Base-by-base conservation (phyloP, 2,329 filamentous ascomycete genomes). In the Aureobasidium sp. region DNA sequence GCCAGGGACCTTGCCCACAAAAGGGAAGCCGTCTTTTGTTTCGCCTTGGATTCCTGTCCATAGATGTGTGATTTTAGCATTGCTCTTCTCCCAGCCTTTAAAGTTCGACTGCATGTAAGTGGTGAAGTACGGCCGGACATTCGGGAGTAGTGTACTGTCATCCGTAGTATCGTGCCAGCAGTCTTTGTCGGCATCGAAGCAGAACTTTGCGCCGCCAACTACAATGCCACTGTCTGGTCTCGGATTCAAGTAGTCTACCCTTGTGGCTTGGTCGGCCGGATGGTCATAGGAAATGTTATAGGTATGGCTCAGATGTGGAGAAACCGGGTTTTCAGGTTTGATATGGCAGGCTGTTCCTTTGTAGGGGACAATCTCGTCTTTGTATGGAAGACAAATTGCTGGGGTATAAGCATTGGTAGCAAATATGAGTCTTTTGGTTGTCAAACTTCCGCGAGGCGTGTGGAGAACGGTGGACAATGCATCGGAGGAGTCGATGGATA, bases 271-370 rank as follows among this genome's bases (percentile, higher is more conserved):
- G 1, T 85, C 83, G 27, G 75, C 72, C 1, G 77, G 75, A 68
- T 84, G 85, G 22, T 86, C 81, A 65, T 87, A 84, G 20, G 79
- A 85, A 67, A 86, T 87, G 0, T 84, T 85, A 2, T 76, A 78
- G 7, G 74, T 70, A 31, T 84, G 67, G 11, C 77, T 69, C 1
- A 72, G 66, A 17, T 70, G 65, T 9, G 70, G 68, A 3, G 64
- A 61, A 2, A 61, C 62, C 6, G 60, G 61, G 15, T 65, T 55
- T 5, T 57, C 52, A 3, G 65, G 63, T 2, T 63, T 42, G 14
- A 69, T 69, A 5, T 66, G 65, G 59, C 67, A 66, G 53, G 66
- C 67, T 12, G 72, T 70, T 9, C 72, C 73, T 27, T 67, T 66
- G 34, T 70, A 67, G 0, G 73, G 73, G 3, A 74, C 62, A 34